phyloP scores from a whole-genome alignment of 345 rosid genomes.

The Salix purpurea region DNA sequence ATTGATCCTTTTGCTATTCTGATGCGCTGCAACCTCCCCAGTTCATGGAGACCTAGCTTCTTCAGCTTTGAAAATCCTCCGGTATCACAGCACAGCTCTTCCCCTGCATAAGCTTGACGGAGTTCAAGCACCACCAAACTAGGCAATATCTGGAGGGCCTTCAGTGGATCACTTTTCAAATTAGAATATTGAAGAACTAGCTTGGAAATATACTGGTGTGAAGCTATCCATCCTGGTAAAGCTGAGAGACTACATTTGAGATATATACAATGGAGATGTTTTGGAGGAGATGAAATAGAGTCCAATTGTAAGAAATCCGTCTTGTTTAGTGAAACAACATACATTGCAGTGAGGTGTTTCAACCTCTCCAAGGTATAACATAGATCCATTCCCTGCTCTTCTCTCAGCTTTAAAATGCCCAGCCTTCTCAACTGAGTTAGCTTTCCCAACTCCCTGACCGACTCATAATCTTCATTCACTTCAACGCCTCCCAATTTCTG shows the following conservation, averaged over 20 bases:
- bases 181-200: conserved; percentile 9
- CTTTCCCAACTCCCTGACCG: conserved; percentile 8
- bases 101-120: conserved; percentile 7
- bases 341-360: background rate
- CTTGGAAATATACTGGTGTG: conserved; percentile 5
- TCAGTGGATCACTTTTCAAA: conserved; percentile 2
- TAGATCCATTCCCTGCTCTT: background rate
- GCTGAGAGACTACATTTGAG: background rate
- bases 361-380: background rate
- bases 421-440: conserved; percentile 13
- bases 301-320: background rate
- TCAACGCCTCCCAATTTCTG: conserved; percentile 6
- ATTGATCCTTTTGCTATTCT: too few relatives aligned
- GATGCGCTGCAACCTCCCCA: too few relatives aligned
- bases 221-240: conserved; percentile 7
- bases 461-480: background rate
- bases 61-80: too few relatives aligned
- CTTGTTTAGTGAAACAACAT: background rate
- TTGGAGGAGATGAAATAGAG: conserved; percentile 1
- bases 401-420: conserved; percentile 6
- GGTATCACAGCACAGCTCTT: background rate
- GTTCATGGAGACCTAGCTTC: too few relatives aligned
- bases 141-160: background rate
- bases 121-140: conserved; percentile 8
- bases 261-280: background rate